Conservation (phyloP, 2,329 filamentous ascomycete genomes). For the Penicillium sp. region DNA sequence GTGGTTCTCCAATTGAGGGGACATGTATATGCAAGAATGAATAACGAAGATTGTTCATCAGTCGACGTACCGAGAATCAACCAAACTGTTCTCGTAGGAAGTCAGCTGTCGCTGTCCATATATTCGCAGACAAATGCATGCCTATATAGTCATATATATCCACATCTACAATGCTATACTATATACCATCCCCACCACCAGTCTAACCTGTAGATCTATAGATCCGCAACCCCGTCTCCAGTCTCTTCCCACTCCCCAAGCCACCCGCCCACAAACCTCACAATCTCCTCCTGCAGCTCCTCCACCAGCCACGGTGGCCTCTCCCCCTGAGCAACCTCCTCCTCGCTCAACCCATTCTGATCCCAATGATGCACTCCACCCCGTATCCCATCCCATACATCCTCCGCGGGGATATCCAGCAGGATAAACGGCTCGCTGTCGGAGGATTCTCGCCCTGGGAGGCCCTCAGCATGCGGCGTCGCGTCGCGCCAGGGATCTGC, state of each 20-base stretch:
- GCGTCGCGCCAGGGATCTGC: conserved; percentile 81
- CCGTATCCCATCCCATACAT: conserved; percentile 37
- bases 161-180: too few species aligned
- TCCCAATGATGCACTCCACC: conserved; percentile 78
- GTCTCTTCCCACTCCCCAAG: conserved; percentile 60
- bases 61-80: too few species aligned
- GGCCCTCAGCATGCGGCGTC: conserved; percentile 70
- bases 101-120: too few species aligned
- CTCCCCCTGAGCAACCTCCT: conserved; percentile 53
- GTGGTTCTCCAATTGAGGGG: too few species aligned
- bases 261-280: conserved; percentile 70
- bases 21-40: too few species aligned
- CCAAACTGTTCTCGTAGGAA: too few species aligned
- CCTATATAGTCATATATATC: too few species aligned
- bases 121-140: too few species aligned
- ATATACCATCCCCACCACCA: too few species aligned
- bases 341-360: conserved; percentile 25
- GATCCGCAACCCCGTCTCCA: background rate
- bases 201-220: too few species aligned
- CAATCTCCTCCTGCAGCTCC: conserved; percentile 63
- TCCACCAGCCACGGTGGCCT: conserved; percentile 58
- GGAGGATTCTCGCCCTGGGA: conserved; percentile 63
- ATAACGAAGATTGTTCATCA: too few species aligned
- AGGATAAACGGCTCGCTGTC: conserved; percentile 72
- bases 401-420: conserved; percentile 50